These are phyloP conservation scores for Rhodotorula graminis DNA, from an alignment of 768 basidiomycete species.

Conservation along the genomic window DNA sequence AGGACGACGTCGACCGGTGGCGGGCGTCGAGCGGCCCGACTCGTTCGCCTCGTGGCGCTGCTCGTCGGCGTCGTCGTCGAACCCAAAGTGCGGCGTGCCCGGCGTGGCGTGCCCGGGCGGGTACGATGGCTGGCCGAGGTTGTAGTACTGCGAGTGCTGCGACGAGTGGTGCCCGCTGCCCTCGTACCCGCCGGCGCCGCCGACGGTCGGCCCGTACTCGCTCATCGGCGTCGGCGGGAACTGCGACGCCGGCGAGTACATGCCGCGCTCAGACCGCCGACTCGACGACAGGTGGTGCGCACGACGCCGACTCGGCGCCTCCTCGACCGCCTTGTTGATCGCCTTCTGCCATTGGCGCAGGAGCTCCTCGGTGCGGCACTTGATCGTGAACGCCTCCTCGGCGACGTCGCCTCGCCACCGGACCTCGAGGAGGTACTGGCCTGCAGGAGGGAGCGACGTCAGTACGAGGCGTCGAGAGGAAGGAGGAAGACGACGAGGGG, in stretches of 20 bases:
- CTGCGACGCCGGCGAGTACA: conserved; percentile 27
- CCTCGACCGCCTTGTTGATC: conserved; percentile 80
- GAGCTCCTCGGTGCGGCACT: conserved; percentile 87
- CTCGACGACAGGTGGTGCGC: conserved; percentile 31
- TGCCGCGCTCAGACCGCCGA: conserved; percentile 32
- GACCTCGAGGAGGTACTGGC: conserved; percentile 73
- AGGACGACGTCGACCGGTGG: conserved; percentile 56
- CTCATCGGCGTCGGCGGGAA: conserved; percentile 41
- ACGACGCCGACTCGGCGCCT: conserved; percentile 32
- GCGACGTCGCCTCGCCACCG: conserved; percentile 94
- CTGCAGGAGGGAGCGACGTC: conserved; percentile 42
- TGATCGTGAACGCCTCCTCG: conserved; percentile 86
- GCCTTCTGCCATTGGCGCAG: conserved; percentile 85
- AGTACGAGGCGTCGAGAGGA: conserved; percentile 14
- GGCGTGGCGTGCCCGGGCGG: conserved; percentile 9
- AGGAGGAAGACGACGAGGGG: conserved; percentile 9
- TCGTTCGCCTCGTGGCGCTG: conserved; percentile 32
- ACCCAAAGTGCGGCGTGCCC: conserved; percentile 53
- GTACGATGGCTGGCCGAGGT: conserved; percentile 24
- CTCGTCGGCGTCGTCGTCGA: conserved; percentile 58
- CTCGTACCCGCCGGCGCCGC: conserved; percentile 9
- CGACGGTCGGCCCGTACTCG: conserved; percentile 33
- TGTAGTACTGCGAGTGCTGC: neutral
- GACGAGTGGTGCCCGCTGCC: neutral
- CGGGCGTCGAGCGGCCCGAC: conserved; percentile 69